These are phyloP conservation scores for Deakozyma indianensis DNA, from an alignment of 805 yeast species.

Conservation along the genomic window DNA sequence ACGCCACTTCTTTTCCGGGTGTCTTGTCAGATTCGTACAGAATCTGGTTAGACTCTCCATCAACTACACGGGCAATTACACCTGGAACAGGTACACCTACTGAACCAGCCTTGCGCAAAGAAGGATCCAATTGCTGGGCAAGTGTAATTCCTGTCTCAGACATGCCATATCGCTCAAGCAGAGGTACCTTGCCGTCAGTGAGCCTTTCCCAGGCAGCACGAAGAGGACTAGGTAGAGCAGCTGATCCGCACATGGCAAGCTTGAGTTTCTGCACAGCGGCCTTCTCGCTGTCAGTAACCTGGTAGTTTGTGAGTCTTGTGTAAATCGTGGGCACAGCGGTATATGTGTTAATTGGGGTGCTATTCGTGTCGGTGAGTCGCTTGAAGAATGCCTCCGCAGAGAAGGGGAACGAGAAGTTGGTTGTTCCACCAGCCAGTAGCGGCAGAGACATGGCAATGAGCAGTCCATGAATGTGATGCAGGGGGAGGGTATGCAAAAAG, in stretches of 20 bases:
- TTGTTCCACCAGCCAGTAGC: constrained; percentile 18
- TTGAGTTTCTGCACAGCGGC: constrained; percentile 10
- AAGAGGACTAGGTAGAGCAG: constrained; percentile 21
- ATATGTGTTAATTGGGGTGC: constrained; percentile 17
- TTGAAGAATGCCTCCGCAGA: constrained; percentile 13
- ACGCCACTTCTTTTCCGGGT: constrained; percentile 32
- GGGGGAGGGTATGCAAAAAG: constrained; percentile 20
- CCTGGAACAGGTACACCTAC: constrained; percentile 30
- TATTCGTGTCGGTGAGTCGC: constrained; percentile 10
- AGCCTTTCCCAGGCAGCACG: constrained; percentile 17
- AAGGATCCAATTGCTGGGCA: constrained; percentile 17
- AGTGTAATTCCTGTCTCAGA: constrained; percentile 24
- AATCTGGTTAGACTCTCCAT: constrained; percentile 13
- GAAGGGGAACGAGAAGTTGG: constrained; percentile 20
- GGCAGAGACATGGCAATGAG: constrained; percentile 20
- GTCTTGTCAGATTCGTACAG: background rate
- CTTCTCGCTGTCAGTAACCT: constrained; percentile 6
- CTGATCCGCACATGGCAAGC: constrained; percentile 23
- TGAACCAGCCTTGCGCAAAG: constrained; percentile 18
- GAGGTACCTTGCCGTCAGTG: constrained; percentile 16
- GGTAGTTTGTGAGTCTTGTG: constrained; percentile 13
- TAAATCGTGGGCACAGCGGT: constrained; percentile 24
- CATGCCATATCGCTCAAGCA: constrained; percentile 22
- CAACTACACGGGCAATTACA: constrained; percentile 34
- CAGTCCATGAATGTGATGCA: constrained; percentile 23